Conservation (phyloP, 2,329 filamentous ascomycete genomes). For the Colletotrichum karsti region DNA sequence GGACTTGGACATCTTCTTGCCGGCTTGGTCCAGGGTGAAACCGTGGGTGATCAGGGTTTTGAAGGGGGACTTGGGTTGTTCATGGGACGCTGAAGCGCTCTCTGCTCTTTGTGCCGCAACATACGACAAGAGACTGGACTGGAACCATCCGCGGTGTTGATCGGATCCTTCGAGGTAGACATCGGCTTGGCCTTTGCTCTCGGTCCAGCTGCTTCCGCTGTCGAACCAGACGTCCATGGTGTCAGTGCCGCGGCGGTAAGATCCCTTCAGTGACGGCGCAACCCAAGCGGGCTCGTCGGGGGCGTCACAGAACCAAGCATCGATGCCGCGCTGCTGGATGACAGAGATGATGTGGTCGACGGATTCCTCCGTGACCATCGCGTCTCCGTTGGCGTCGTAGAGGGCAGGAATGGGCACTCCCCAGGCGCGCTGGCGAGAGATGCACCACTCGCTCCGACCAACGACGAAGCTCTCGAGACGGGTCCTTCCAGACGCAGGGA, state of each 20-base stretch:
- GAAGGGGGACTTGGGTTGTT: slow-evolving; percentile 70
- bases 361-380: slow-evolving; percentile 80
- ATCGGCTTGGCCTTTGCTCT: slow-evolving; percentile 70
- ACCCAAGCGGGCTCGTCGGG: slow-evolving; percentile 82
- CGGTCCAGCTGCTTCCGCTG: slow-evolving; percentile 92
- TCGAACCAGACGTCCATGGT: slow-evolving; percentile 99
- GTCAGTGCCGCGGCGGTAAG: slow-evolving; percentile 81
- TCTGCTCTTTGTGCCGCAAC: slow-evolving; percentile 68
- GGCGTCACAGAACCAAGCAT: slow-evolving; percentile 93
- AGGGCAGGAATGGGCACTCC: slow-evolving; percentile 95
- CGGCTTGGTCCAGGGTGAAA: slow-evolving; percentile 87
- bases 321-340: slow-evolving; percentile 80
- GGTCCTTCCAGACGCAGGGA: slow-evolving; percentile 77
- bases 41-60: slow-evolving; percentile 93
- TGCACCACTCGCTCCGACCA: slow-evolving; percentile 95
- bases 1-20: slow-evolving; percentile 99
- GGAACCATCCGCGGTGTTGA: slow-evolving; percentile 98
- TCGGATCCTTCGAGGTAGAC: slow-evolving; percentile 95
- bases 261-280: slow-evolving; percentile 65
- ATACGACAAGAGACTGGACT: slow-evolving; percentile 91
- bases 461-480: slow-evolving; percentile 87
- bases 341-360: slow-evolving; percentile 86
- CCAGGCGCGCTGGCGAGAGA: slow-evolving; percentile 95
- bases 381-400: slow-evolving; percentile 77
- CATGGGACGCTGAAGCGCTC: slow-evolving; percentile 34